Evolutionary conservation across 768 basidiomycete genomes (phyloP), one percentile per base, ranked within the genome.

Genomic region (Tulasnella sp.): DNA sequence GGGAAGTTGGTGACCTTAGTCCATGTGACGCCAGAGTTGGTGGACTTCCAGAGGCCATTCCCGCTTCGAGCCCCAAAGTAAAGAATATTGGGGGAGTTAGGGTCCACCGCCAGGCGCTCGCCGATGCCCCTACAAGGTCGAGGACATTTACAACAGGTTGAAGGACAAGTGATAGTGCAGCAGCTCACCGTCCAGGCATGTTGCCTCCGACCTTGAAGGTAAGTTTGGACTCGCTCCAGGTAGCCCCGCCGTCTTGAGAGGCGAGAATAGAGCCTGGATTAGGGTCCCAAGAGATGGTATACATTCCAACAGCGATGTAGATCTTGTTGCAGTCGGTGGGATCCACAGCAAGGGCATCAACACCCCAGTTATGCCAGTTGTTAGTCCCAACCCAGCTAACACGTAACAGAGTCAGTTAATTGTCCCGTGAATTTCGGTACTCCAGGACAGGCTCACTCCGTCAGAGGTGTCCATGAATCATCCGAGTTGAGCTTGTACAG

Each of bases 161-260:
- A 18, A 14, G 24, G 27, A n/a, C 31, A 18, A 21, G 19, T 21
- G 24, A 71, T 7, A 31, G 36, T 2, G 38, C 74, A 24, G 16
- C 48, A 24, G 24, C 91, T 77, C 48, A 77, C 83, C 91, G 89
- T 74, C 91, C 91, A 40, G 91, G 91, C 91, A 91, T 91, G 83
- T 91, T 91, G 8, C 91, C 91, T 42, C 91, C 91, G 42, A 91
- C 88, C 81, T 92, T 92, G 87, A 92, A 92, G 0, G 91, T 88
- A 0, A 92, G 84, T 27, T 52, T 71, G 8, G 83, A 81, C 7
- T 89, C 88, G 2, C 87, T 89, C 83, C 88, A 92, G 0, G 89
- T 89, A n/a, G 86, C 82, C 12, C 91, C 91, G 78, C 87, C 86
- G 82, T 92, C 88, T 6, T 86, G 87, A 31, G 91, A 92, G 48